Evolutionary conservation across 495 filamentous ascomycete species (phyloP), one percentile per base, ranked within the genome.

Genomic region (Lophium mytilinum): DNA sequence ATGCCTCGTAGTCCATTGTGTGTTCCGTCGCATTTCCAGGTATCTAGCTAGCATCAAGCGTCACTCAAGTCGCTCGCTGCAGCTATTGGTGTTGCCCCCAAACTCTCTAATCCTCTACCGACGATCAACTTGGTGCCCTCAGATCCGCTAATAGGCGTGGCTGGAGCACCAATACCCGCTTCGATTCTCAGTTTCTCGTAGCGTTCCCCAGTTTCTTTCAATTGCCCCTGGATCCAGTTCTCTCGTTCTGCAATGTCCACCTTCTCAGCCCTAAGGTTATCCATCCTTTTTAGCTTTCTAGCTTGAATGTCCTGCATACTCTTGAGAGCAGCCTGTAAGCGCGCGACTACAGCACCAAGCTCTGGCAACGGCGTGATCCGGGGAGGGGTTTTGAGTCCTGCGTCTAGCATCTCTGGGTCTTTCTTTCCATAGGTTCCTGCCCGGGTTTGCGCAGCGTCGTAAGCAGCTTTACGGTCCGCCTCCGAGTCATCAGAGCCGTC

Each of bases 381-480:
- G 21, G 79, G 80, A 17, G 81, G 75, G 15, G 78, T 83, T 33
- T 69, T 73, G 43, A 76, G 74, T 36, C 79, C 71, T n/a, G 61
- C 17, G 33, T 65, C 54, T 41, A 72, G 69, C 21, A 52, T 42
- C 19, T 62, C 49, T 30, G 73, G 70, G 0, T 57, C 42, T 48
- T 67, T 33, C 66, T 73, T 57, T 85, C 87, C 80, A 86, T 87
- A 71, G 0, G 68, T 66, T 2, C 86, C 90, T 9, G 87, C 87
- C 37, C 83, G 78, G 36, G 89, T 89, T 71, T 98, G 93, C 17
- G 88, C 84, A 3, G 83, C 85, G 71, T 96, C 92, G 72, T 92
- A 98, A 17, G 89, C 93, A 9, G 84, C 87, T 45, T 78, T 81
- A 41, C 91, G 78, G 69, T 90, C 89, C 1, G 85, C 76, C 59